Conservation (phyloP, 768 basidiomycete species). For the Tricholoma matsutake region DNA sequence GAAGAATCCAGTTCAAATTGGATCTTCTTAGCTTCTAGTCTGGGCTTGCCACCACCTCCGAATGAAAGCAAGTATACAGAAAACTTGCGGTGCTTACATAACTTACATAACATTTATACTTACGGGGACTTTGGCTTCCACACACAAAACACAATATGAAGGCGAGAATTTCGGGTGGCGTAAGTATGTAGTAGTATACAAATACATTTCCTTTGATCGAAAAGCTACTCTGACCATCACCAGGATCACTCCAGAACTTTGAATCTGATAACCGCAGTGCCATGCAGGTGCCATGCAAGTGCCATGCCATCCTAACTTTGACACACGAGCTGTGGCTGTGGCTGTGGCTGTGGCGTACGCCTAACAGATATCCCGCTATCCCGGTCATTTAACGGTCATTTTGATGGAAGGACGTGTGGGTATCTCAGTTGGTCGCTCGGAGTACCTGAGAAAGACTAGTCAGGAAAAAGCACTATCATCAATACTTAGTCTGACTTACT, state of each 20-base stretch:
- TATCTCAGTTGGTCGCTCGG: not conserved
- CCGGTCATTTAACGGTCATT: not conserved
- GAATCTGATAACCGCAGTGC: not conserved
- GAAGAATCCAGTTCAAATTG: conserved; percentile 7
- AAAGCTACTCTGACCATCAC: too few relatives aligned
- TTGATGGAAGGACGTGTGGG: not conserved
- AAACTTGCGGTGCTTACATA: conserved; percentile 20
- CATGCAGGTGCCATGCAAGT: too few relatives aligned
- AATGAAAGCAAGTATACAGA: conserved; percentile 12
- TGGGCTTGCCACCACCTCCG: conserved; percentile 26
- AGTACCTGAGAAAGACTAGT: not conserved
- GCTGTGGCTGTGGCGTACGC: not conserved
- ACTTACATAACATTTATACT: not conserved
- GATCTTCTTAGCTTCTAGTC: conserved; percentile 10
- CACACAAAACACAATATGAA: too few relatives aligned
- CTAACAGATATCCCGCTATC: not conserved
- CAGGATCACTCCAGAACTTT: not conserved
- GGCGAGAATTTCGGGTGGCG: too few relatives aligned
- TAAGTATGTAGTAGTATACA: too few relatives aligned
- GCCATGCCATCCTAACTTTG: too few relatives aligned
- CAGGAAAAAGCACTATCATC: not conserved
- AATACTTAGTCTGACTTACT: not conserved
- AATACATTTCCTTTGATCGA: not conserved
- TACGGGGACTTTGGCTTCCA: not conserved
- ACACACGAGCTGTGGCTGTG: not conserved